phyloP scores from a whole-genome alignment of 1,284 basidiomycete species.

The Sporisorium graminicola region DNA sequence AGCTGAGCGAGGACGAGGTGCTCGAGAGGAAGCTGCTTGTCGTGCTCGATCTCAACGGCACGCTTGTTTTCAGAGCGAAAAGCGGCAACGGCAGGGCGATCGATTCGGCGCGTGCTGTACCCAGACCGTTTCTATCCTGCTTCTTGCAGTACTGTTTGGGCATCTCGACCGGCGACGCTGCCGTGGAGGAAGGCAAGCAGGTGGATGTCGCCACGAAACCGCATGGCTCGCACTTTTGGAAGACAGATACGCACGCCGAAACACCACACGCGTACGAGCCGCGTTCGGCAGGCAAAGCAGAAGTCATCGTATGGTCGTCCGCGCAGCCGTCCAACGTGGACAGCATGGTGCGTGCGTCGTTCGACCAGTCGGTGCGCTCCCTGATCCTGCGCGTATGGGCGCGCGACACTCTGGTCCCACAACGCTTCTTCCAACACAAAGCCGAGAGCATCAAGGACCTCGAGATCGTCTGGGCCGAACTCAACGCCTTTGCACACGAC shows the following conservation, averaged over 20 bases:
- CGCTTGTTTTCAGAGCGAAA: constrained; percentile 78
- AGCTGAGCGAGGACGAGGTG: constrained; percentile 22
- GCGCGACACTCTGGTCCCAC: constrained; percentile 77
- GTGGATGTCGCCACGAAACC: constrained; percentile 13
- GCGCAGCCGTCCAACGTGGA: constrained; percentile 83
- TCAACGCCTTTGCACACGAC: constrained; percentile 63
- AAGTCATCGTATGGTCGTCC: constrained; percentile 88
- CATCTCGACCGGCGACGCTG: constrained; percentile 3
- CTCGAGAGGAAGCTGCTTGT: constrained; percentile 72
- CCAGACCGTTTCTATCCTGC: constrained; percentile 77
- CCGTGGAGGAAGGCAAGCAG: background rate
- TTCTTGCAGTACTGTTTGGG: constrained; percentile 75
- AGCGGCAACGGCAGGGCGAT: constrained; percentile 21
- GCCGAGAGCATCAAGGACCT: constrained; percentile 77
- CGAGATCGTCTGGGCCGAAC: constrained; percentile 77
- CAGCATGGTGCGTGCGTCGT: constrained; percentile 71
- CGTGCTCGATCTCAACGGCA: constrained; percentile 85
- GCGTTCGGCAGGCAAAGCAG: constrained; percentile 74
- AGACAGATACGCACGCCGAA: background rate
- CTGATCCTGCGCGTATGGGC: constrained; percentile 80
- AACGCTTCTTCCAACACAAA: constrained; percentile 26
- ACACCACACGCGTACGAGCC: constrained; percentile 8
- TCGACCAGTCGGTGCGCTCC: constrained; percentile 66
- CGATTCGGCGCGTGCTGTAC: constrained; percentile 36
- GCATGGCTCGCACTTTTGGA: constrained; percentile 59